A percentile compares a stretch with the other conserved stretches of the same genome.
phyloP scores from a whole-genome alignment of 208 protist species.

The Leptomonas seymouri region DNA sequence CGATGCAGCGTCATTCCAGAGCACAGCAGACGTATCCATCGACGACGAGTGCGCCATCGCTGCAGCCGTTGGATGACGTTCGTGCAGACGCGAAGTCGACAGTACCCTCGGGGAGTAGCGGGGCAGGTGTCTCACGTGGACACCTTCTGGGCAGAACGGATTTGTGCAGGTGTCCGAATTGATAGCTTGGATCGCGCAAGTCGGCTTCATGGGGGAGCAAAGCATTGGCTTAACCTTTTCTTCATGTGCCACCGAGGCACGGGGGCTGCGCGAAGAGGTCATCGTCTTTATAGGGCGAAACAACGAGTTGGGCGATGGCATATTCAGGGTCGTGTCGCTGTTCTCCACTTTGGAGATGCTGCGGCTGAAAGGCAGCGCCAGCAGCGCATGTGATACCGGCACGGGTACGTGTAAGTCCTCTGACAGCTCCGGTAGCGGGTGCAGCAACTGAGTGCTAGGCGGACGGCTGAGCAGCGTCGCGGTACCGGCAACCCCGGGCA shows the following conservation, averaged over 20 bases:
- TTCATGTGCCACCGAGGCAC: background rate
- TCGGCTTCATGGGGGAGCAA: slow-evolving; percentile 8
- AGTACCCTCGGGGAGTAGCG: slow-evolving; percentile 8
- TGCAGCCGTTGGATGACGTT: background rate
- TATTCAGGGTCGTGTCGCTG: background rate
- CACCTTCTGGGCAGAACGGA: slow-evolving; percentile 31
- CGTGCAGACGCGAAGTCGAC: background rate
- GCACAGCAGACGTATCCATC: background rate
- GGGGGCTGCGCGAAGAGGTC: background rate
- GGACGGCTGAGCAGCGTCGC: slow-evolving; percentile 13
- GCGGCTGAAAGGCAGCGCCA: slow-evolving; percentile 1
- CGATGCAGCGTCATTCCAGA: slow-evolving; percentile 22
- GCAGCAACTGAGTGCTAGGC: slow-evolving; percentile 2
- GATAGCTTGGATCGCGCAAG: background rate
- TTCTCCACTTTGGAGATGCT: background rate
- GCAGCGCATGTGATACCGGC: slow-evolving; percentile 10
- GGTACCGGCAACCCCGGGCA: background rate
- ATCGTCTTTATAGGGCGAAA: background rate
- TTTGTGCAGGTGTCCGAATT: slow-evolving; percentile 7
- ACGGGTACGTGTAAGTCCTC: slow-evolving; percentile 11
- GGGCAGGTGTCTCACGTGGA: slow-evolving; percentile 17
- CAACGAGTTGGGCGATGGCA: background rate
- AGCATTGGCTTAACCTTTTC: slow-evolving; percentile 15
- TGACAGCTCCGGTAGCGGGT: slow-evolving; percentile 5
- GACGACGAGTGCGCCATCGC: background rate